phyloP scores from a whole-genome alignment of 495 filamentous ascomycete genomes.

The Aspergillus indologenus region DNA sequence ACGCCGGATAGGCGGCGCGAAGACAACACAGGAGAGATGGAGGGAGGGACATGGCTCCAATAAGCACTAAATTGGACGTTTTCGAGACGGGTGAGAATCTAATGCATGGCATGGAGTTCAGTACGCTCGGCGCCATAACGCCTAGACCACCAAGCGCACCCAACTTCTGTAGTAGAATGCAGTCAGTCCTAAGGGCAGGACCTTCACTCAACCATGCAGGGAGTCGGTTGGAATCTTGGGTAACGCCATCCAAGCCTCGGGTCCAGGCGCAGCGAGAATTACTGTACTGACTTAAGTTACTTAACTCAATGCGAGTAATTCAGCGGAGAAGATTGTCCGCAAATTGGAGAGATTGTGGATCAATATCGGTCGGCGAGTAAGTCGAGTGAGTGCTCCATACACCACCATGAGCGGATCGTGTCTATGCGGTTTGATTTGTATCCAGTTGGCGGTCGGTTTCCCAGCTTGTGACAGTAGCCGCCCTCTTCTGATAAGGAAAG shows the following conservation, averaged over 20 bases:
- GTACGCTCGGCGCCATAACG: constrained; percentile 8
- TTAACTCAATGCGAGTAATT: not conserved
- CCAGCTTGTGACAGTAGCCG: constrained; percentile 7
- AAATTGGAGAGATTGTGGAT: not conserved
- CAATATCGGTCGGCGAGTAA: not conserved
- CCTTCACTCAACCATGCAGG: constrained; percentile 2
- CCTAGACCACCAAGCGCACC: constrained; percentile 10
- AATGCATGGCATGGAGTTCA: not conserved
- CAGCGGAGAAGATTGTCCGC: not conserved
- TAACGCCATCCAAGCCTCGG: not conserved
- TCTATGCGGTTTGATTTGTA: not conserved
- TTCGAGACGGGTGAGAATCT: not conserved
- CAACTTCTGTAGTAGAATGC: not conserved
- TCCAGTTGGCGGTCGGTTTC: constrained; percentile 3
- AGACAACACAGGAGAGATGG: not conserved
- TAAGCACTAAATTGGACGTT: not conserved
- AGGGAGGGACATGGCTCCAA: not conserved
- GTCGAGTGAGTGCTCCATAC: not conserved
- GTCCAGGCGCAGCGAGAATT: too few species aligned
- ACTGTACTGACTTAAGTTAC: too few species aligned
- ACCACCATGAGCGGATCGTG: not conserved
- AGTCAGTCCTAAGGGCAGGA: not conserved
- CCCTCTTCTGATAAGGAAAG: constrained; percentile 9
- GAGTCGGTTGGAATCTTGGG: constrained; percentile 3
- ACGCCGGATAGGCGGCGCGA: not conserved